phyloP scores from a whole-genome alignment of 1,284 basidiomycete genomes.

The Cryptococcus jaspeensis region DNA sequence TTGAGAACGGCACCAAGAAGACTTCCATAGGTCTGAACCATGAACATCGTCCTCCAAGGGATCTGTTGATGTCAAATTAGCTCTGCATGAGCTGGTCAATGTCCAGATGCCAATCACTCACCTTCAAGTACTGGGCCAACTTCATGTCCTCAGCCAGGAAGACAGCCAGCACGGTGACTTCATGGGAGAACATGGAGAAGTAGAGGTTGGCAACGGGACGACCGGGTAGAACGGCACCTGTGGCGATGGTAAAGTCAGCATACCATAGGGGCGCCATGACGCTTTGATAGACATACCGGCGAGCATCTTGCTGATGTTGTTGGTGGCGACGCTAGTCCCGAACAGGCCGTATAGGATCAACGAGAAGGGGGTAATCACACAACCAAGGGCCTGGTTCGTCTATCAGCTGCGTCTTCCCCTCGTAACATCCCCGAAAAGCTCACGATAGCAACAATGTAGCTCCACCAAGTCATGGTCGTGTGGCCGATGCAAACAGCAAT shows the following conservation, averaged over 20 bases:
- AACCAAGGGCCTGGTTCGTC: too few species aligned
- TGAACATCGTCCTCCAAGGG: slow-evolving; percentile 23
- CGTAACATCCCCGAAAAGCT: too few species aligned
- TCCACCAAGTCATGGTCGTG: slow-evolving; percentile 24
- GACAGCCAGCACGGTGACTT: slow-evolving; percentile 18
- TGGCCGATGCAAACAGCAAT: slow-evolving; percentile 21
- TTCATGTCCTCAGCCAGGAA: slow-evolving; percentile 26
- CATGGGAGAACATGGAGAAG: slow-evolving; percentile 26
- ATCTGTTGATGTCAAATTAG: slow-evolving; percentile 23
- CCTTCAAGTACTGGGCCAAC: slow-evolving; percentile 22
- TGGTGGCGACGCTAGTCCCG: slow-evolving; percentile 26
- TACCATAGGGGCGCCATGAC: neutral
- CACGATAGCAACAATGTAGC: slow-evolving; percentile 24
- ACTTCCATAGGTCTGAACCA: slow-evolving; percentile 24
- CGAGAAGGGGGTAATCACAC: too few species aligned
- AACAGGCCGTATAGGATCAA: slow-evolving; percentile 17
- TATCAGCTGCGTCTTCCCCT: too few species aligned
- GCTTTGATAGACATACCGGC: slow-evolving; percentile 11
- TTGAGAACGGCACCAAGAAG: slow-evolving; percentile 31
- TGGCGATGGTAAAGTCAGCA: neutral
- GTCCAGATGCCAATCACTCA: slow-evolving; percentile 1
- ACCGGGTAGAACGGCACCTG: slow-evolving; percentile 26
- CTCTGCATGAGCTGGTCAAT: too few species aligned
- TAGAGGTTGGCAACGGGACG: slow-evolving; percentile 28
- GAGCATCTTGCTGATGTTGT: slow-evolving; percentile 26